Base-by-base conservation (phyloP, 2,329 filamentous ascomycete genomes). In the Fusarium robinianum region DNA sequence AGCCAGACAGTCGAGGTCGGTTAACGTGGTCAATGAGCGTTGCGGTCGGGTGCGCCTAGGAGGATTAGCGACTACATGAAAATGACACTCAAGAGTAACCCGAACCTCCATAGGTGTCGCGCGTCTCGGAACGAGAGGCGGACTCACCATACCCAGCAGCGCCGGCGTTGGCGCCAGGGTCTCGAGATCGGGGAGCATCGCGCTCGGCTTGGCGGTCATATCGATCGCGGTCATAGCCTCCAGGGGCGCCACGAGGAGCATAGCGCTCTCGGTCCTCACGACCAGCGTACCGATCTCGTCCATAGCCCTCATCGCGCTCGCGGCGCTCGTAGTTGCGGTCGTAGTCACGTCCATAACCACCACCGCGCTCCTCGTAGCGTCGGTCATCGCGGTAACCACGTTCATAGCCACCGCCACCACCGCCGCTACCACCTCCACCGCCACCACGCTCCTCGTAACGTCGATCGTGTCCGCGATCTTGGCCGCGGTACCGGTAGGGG, bases 241-340 rank as follows among this genome's bases (percentile, higher is more conserved):
- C 69, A 18, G 52, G 48, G 12, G 62, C 65, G 34, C 65, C 63
- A 31, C 69, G 70, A 37, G 63, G 55, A n/a, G 60, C 61, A 41
- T 73, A 72, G 42, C 70, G 68, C 14, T 73, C 72, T 27, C 71
- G 69, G 33, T 77, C 74, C 12, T 78, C 72, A 45, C 74, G 73
- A 31, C 70, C 70, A 40, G 60, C 72, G 40, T 70, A 67, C 31
- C 68, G 67, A 30, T 71, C 68, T 11, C 68, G 66, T 22, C 65
- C 62, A 33, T 68, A 67, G 31, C 67, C 63, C 6, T 70, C 69
- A 10, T 72, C 71, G 27, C 67, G 65, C 24, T 65, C 64, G 16
- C 78, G 74, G 23, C 77, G 73, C 30, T 80, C 77, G 41, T 74
- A 74, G 38, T 71, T 79, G 57, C 84, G 82, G 45, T 84, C 78